phyloP scores from a whole-genome alignment of 2,329 filamentous ascomycete genomes.

The Ophiostoma novo-ulmi region DNA sequence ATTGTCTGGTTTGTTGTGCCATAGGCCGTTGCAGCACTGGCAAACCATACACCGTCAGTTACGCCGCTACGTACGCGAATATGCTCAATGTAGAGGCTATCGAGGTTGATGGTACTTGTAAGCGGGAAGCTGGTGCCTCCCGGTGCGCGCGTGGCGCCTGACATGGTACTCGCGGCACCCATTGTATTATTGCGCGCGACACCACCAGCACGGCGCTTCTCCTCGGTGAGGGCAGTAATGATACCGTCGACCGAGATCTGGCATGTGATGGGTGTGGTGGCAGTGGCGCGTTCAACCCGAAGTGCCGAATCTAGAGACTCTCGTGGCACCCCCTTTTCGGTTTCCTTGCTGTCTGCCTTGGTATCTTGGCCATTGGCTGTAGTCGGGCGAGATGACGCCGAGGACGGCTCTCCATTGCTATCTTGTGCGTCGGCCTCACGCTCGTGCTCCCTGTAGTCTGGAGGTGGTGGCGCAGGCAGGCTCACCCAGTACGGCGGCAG shows the following conservation, averaged over 20 bases:
- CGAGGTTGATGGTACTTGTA: slow-evolving; percentile 30
- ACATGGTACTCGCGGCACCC: slow-evolving; percentile 19
- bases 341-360: slow-evolving; percentile 13
- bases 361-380: neutral
- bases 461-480: slow-evolving; percentile 37
- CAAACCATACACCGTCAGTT: slow-evolving; percentile 51
- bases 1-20: slow-evolving; percentile 51
- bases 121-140: slow-evolving; percentile 19
- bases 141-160: neutral
- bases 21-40: slow-evolving; percentile 51
- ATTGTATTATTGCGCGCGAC: slow-evolving; percentile 23
- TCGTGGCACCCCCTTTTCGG: slow-evolving; percentile 22
- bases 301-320: slow-evolving; percentile 34
- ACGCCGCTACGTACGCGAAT: slow-evolving; percentile 35
- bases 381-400: slow-evolving; percentile 9
- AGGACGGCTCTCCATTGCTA: slow-evolving; percentile 10
- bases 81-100: slow-evolving; percentile 45
- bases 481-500: slow-evolving; percentile 57
- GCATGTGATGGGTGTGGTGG: slow-evolving; percentile 40
- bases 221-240: slow-evolving; percentile 42
- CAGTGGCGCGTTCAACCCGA: slow-evolving; percentile 27
- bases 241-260: slow-evolving; percentile 47
- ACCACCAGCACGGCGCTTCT: slow-evolving; percentile 25
- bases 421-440: slow-evolving; percentile 14
- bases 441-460: neutral